These are phyloP conservation scores for Salix exigua DNA, from an alignment of 345 rosid species.

Conservation along the genomic window DNA sequence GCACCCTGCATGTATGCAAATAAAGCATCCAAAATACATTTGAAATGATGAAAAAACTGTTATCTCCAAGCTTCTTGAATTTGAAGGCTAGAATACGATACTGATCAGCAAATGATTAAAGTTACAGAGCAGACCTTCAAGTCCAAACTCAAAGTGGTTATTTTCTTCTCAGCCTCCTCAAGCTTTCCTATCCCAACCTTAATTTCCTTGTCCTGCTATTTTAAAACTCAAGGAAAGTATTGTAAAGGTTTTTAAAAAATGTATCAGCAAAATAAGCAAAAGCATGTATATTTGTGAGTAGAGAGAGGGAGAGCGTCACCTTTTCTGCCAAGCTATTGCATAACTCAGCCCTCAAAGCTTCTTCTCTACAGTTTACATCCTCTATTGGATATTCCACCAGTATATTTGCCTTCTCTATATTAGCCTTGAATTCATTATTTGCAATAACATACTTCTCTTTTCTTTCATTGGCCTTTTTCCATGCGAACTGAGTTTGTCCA, in stretches of 20 bases:
- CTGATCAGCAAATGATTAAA: neutral
- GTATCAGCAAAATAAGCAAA: neutral
- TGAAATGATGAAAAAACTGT: neutral
- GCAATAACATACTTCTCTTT: constrained; percentile 37
- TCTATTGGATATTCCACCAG: constrained; percentile 18
- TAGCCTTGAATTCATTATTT: constrained; percentile 25
- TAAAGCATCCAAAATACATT: neutral
- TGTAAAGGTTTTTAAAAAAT: neutral
- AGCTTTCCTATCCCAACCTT: constrained; percentile 31
- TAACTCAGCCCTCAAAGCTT: constrained; percentile 27
- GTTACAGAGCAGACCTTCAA: constrained; percentile 29
- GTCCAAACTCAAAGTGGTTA: constrained; percentile 24
- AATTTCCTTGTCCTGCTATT: constrained; percentile 35
- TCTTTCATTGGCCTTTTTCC: constrained; percentile 30
- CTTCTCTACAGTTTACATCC: constrained; percentile 13
- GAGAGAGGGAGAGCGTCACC: constrained; percentile 24
- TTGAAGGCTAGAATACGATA: neutral
- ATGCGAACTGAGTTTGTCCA: constrained; percentile 10
- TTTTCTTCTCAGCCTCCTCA: constrained; percentile 28
- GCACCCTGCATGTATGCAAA: constrained; percentile 24
- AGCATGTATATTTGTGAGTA: neutral
- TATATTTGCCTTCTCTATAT: constrained; percentile 28
- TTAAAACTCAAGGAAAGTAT: constrained; percentile 4
- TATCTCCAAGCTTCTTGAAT: neutral
- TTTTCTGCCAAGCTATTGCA: constrained; percentile 32